Conservation (phyloP, 768 basidiomycete genomes). For the Leccinellum luteum region DNA sequence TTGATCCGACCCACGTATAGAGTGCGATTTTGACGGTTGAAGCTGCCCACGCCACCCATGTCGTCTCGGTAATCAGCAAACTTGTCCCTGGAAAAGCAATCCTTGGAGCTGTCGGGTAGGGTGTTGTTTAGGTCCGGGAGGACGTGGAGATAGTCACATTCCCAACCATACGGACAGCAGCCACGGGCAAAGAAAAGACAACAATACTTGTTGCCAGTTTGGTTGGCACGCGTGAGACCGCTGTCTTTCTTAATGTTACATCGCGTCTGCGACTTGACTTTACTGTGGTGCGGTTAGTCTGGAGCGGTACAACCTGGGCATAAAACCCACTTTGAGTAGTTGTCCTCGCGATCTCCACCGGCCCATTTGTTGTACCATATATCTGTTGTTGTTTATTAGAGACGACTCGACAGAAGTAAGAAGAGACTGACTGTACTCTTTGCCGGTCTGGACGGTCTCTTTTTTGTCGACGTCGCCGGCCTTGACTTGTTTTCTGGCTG, state of each 20-base stretch:
- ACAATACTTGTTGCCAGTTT: constrained; percentile 86
- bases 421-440: constrained; percentile 83
- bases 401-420: background rate
- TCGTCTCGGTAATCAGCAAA: constrained; percentile 97
- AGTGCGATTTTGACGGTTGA: constrained; percentile 91
- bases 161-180: constrained; percentile 97
- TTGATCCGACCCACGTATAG: constrained; percentile 93
- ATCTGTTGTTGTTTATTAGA: constrained; percentile 45
- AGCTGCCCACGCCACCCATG: constrained; percentile 99
- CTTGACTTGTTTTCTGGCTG: constrained; percentile 92
- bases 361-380: constrained; percentile 99
- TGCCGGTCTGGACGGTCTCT: constrained; percentile 87
- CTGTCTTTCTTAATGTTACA: constrained; percentile 86
- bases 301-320: background rate
- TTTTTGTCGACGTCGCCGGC: constrained; percentile 87
- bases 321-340: constrained; percentile 80
- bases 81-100: constrained; percentile 96
- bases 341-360: constrained; percentile 97
- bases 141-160: constrained; percentile 93
- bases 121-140: constrained; percentile 69
- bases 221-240: constrained; percentile 93
- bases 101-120: constrained; percentile 89
- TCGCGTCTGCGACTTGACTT: constrained; percentile 91
- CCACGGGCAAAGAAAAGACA: constrained; percentile 96
- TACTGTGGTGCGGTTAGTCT: constrained; percentile 44